Conservation (phyloP, 139 green algal species). For the Mesostigma viride region DNA sequence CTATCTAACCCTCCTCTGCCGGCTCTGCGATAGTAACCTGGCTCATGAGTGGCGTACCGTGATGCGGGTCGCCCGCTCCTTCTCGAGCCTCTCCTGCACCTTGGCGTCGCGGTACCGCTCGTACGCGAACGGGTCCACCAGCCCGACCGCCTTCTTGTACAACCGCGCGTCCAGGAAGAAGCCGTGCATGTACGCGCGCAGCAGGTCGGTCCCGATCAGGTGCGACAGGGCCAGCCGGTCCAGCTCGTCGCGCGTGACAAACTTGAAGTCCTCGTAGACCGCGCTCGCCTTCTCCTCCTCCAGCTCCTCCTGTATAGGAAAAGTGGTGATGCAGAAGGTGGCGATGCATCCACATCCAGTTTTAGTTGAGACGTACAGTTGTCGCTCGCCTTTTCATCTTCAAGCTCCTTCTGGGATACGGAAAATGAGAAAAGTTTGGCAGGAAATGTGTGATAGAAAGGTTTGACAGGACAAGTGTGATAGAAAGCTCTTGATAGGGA, state of each 20-base stretch:
- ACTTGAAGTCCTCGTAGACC: slow-evolving; percentile 94
- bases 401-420: too few species aligned
- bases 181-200: slow-evolving; percentile 97
- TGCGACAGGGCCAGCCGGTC: slow-evolving; percentile 67
- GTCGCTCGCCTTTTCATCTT: too few species aligned
- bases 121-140: slow-evolving; percentile 75
- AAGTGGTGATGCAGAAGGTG: too few species aligned
- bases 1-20: too few species aligned
- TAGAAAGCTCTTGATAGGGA: too few species aligned
- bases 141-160: slow-evolving; percentile 64
- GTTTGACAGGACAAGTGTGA: too few species aligned
- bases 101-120: slow-evolving; percentile 73
- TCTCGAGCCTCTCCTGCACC: slow-evolving; percentile 72
- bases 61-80: slow-evolving; percentile 72
- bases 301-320: slow-evolving; percentile 86
- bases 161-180: slow-evolving; percentile 93
- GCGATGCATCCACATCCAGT: too few species aligned
- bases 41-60: too few species aligned
- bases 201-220: slow-evolving; percentile 79
- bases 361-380: too few species aligned
- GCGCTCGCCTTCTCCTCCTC: slow-evolving; percentile 64
- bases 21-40: too few species aligned
- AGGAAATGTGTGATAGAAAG: too few species aligned
- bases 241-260: slow-evolving; percentile 71
- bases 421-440: too few species aligned